These are phyloP conservation scores for Podospora pseudopauciseta DNA, from an alignment of 495 filamentous ascomycete genomes.

Conservation along the genomic window DNA sequence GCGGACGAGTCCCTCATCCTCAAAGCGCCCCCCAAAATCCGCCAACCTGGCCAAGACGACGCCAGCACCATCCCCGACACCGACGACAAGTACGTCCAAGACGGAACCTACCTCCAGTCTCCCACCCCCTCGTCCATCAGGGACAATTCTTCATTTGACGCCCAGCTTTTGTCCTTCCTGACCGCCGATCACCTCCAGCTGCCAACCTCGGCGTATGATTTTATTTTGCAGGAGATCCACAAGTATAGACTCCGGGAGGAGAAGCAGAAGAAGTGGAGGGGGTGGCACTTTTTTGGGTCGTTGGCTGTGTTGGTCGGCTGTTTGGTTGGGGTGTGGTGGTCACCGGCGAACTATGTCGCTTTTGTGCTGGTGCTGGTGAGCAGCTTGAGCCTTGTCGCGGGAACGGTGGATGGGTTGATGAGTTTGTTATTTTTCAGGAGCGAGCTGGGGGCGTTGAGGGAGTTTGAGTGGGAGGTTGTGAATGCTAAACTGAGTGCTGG, in stretches of 20 bases:
- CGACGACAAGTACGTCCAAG: conserved; percentile 25
- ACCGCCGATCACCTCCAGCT: conserved; percentile 20
- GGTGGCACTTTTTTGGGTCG: conserved; percentile 67
- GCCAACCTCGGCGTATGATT: conserved; percentile 57
- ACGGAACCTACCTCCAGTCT: conserved; percentile 20
- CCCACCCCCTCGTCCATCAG: conserved; percentile 5
- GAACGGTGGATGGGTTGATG: conserved; percentile 78
- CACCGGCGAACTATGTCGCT: conserved; percentile 64
- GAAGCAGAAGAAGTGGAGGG: conserved; percentile 63
- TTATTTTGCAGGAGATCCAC: conserved; percentile 63
- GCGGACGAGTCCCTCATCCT: conserved; percentile 5
- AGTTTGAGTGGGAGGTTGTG: conserved; percentile 91
- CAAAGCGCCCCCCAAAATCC: conserved; percentile 23
- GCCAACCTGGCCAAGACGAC: conserved; percentile 7
- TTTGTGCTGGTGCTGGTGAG: conserved; percentile 79
- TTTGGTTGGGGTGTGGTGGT: conserved; percentile 82
- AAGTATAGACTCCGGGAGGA: conserved; percentile 65
- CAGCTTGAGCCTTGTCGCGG: conserved; percentile 69
- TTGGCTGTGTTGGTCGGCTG: conserved; percentile 64
- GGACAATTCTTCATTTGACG: conserved; percentile 24
- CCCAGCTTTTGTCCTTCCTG: conserved; percentile 25
- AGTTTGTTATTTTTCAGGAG: conserved; percentile 79
- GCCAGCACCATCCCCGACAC: conserved; percentile 9
- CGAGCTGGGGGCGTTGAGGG: conserved; percentile 79
- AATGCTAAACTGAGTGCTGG: conserved; percentile 53